Evolutionary conservation across 2,329 filamentous ascomycete species (phyloP).

Genomic region (Fusarium sp.): DNA sequence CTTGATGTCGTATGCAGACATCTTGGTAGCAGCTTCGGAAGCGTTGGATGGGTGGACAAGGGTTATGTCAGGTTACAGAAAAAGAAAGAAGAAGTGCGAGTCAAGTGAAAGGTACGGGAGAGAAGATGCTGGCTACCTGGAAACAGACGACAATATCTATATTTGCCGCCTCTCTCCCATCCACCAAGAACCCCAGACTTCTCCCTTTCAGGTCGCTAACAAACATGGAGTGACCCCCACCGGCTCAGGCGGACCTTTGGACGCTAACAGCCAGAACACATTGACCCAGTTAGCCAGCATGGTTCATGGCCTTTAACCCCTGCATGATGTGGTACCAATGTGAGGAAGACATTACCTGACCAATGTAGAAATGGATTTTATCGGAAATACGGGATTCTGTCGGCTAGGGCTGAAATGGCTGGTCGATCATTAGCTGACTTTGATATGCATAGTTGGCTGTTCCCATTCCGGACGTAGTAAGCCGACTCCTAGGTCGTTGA

Average conservation of each 20-base stretch:
- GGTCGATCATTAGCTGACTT: no score
- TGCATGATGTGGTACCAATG: no score
- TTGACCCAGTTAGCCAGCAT: not conserved
- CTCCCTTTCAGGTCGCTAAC: not conserved
- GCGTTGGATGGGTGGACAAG: not conserved
- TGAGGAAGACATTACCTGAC: no score
- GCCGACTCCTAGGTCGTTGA: no score
- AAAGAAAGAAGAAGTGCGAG: not conserved
- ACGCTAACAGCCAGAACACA: not conserved
- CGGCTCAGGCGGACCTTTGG: not conserved
- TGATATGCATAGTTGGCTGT: no score
- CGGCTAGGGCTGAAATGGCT: no score
- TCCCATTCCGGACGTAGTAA: no score
- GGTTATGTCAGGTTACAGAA: not conserved
- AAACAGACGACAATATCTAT: not conserved
- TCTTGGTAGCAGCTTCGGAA: not conserved
- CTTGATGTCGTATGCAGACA: slow-evolving; percentile 22
- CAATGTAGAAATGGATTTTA: no score
- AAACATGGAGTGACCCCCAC: not conserved
- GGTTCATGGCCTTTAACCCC: not conserved
- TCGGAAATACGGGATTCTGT: no score
- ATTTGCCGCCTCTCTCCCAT: not conserved
- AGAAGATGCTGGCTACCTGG: no score
- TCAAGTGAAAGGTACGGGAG: not conserved
- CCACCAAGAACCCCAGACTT: not conserved